These are phyloP conservation scores for Phoma sp. DNA, from an alignment of 2,329 filamentous ascomycete genomes.

Conservation along the genomic window DNA sequence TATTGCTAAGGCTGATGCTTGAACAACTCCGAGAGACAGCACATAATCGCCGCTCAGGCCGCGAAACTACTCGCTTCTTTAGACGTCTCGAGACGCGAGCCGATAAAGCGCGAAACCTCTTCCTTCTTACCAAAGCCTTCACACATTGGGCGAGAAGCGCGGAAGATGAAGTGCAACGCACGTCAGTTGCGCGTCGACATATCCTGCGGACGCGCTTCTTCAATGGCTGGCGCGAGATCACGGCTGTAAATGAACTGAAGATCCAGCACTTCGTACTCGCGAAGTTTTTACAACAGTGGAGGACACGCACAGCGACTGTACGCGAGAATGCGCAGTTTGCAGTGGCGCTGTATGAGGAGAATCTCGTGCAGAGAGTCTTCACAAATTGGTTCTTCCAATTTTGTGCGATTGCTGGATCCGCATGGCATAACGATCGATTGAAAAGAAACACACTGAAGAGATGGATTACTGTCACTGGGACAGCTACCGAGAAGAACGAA, in stretches of 20 bases:
- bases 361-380: slow-evolving; percentile 41
- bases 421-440: slow-evolving; percentile 39
- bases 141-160: slow-evolving; percentile 72
- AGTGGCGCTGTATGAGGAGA: slow-evolving; percentile 39
- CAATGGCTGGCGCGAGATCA: slow-evolving; percentile 71
- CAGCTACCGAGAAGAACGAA: slow-evolving; percentile 35
- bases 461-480: slow-evolving; percentile 35
- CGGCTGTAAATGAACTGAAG: slow-evolving; percentile 64
- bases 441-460: slow-evolving; percentile 33
- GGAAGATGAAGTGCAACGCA: slow-evolving; percentile 69
- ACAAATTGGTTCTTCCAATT: slow-evolving; percentile 49
- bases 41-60: slow-evolving; percentile 48
- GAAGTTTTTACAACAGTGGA: slow-evolving; percentile 64
- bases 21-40: slow-evolving; percentile 46
- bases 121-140: slow-evolving; percentile 69
- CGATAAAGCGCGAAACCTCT: slow-evolving; percentile 68
- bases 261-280: slow-evolving; percentile 59
- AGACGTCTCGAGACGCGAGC: slow-evolving; percentile 65
- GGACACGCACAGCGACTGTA: slow-evolving; percentile 49
- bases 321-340: slow-evolving; percentile 45
- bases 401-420: slow-evolving; percentile 42
- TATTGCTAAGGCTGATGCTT: slow-evolving; percentile 60
- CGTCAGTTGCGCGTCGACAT: slow-evolving; percentile 71
- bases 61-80: slow-evolving; percentile 61
- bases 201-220: slow-evolving; percentile 74